Evolutionary conservation across 371 early-diverging fungal species (phyloP).

Genomic region (Cladochytrium tenue): DNA sequence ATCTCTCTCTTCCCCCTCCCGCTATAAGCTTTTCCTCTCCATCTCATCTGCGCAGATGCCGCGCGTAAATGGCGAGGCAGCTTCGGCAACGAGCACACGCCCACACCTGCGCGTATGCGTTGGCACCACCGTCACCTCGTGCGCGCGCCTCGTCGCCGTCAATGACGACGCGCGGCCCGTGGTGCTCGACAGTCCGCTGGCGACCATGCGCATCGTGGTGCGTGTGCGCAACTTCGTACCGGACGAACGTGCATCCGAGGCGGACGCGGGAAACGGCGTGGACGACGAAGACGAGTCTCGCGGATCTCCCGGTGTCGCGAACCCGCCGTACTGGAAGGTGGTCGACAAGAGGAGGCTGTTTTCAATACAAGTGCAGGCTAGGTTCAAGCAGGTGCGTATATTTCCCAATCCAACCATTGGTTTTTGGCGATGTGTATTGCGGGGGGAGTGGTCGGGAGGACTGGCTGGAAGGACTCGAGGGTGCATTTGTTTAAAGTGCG

Average conservation of each 20-base stretch:
- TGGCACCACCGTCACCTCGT: not conserved
- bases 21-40: too few relatives aligned
- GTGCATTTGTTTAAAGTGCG: too few relatives aligned
- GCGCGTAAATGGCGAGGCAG: too few relatives aligned
- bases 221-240: not conserved
- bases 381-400: not conserved
- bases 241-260: not conserved
- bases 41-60: too few relatives aligned
- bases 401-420: too few relatives aligned
- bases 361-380: not conserved
- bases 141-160: not conserved
- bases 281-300: too few relatives aligned
- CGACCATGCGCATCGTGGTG: not conserved
- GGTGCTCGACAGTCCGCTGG: not conserved
- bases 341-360: not conserved
- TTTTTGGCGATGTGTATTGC: too few relatives aligned
- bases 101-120: not conserved
- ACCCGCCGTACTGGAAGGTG: not conserved
- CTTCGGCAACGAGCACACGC: not conserved
- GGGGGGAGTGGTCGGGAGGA: too few relatives aligned
- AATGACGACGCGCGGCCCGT: constrained; percentile 1
- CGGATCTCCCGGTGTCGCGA: not conserved
- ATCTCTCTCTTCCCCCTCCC: too few relatives aligned
- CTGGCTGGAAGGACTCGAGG: too few relatives aligned
- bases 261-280: too few relatives aligned